Conservation (phyloP, 176 grass and related monocot genomes). For the Saccharum officinarum region DNA sequence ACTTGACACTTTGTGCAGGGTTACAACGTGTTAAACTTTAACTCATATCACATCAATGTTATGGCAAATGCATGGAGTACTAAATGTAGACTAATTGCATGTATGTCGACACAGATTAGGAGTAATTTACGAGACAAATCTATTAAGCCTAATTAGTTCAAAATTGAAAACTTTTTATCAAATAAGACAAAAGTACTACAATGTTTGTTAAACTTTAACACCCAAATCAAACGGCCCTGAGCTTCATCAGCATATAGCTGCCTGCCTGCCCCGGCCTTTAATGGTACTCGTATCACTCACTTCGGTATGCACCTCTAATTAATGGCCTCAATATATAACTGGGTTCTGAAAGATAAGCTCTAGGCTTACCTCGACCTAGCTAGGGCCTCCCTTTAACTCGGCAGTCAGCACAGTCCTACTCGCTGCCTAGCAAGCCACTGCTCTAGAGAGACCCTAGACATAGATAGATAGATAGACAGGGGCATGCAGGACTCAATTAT, state of each 20-base stretch:
- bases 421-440: neutral
- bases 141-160: too few relatives aligned
- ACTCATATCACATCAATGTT: too few relatives aligned
- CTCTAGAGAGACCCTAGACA: neutral
- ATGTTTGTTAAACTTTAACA: too few relatives aligned
- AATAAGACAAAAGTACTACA: too few relatives aligned
- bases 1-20: constrained; percentile 12
- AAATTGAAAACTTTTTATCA: too few relatives aligned
- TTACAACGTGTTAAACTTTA: too few relatives aligned
- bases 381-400: neutral
- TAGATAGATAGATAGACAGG: neutral
- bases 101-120: too few relatives aligned
- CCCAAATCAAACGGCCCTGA: too few relatives aligned
- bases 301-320: constrained; percentile 36
- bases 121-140: too few relatives aligned
- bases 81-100: too few relatives aligned
- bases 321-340: constrained; percentile 35
- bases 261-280: neutral
- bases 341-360: constrained; percentile 49
- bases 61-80: too few relatives aligned
- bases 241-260: neutral
- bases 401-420: neutral
- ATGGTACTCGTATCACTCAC: constrained; percentile 29
- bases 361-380: neutral
- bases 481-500: constrained; percentile 17